Conservation (phyloP, 1,284 basidiomycete species). For the Exsudoporus floridanus region DNA sequence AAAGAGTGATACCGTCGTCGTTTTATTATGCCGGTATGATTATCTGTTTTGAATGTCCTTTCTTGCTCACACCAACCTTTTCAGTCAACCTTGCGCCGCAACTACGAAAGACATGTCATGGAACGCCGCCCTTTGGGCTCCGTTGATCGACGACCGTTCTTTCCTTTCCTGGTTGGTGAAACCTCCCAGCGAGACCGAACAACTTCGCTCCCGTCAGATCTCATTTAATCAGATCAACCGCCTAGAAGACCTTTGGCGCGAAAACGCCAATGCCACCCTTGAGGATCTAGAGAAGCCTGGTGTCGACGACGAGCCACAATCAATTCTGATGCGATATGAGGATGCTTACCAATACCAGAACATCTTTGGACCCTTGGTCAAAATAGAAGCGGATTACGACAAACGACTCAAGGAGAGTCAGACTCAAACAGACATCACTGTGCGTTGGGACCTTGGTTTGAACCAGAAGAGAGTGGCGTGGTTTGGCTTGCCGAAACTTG, state of each 20-base stretch:
- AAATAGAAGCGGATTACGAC: slow-evolving; percentile 99
- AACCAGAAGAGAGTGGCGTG: slow-evolving; percentile 98
- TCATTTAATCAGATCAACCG: slow-evolving; percentile 97
- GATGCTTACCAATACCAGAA: slow-evolving; percentile 99
- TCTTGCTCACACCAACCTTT: slow-evolving; percentile 7
- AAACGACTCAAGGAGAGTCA: slow-evolving; percentile 97
- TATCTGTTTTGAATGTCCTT: neutral
- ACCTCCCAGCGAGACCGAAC: slow-evolving; percentile 92
- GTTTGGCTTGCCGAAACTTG: slow-evolving; percentile 94
- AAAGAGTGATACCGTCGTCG: slow-evolving; percentile 98
- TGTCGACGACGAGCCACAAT: slow-evolving; percentile 94
- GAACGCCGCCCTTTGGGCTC: slow-evolving; percentile 98
- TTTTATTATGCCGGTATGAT: slow-evolving; percentile 90
- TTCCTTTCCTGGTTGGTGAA: slow-evolving; percentile 99
- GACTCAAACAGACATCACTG: slow-evolving; percentile 93
- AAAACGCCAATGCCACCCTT: slow-evolving; percentile 90
- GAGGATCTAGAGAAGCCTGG: slow-evolving; percentile 97
- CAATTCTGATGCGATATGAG: slow-evolving; percentile 88
- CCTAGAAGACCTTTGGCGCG: slow-evolving; percentile 97
- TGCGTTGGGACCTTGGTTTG: slow-evolving; percentile 96
- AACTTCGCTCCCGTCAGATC: slow-evolving; percentile 92
- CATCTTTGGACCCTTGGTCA: slow-evolving; percentile 97
- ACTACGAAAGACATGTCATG: slow-evolving; percentile 98
- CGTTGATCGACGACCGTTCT: slow-evolving; percentile 96
- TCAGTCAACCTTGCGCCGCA: slow-evolving; percentile 94